Conservation (phyloP, 371 early-diverging fungal genomes). For the Apophysomyces ossiformis region DNA sequence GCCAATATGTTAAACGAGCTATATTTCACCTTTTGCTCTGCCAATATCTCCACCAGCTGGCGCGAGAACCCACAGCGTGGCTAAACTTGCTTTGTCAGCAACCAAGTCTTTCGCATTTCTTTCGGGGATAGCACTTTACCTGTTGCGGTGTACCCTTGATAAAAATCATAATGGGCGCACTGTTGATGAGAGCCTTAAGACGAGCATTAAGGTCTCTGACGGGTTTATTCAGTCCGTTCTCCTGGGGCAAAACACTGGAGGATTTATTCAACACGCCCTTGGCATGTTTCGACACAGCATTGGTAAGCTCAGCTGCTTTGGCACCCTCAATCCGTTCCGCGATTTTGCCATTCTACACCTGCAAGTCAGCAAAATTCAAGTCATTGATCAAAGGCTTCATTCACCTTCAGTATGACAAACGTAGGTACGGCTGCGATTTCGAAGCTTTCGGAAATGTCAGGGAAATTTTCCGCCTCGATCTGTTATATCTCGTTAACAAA, state of each 20-base stretch:
- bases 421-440: constrained; percentile 94
- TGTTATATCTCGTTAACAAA: constrained; percentile 22
- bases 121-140: constrained; percentile 25
- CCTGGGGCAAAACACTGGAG: constrained; percentile 34
- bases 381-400: not conserved
- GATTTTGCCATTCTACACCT: constrained; percentile 63
- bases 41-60: constrained; percentile 71
- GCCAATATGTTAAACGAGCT: constrained; percentile 89
- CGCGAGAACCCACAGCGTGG: constrained; percentile 82
- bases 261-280: constrained; percentile 55
- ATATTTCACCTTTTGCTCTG: constrained; percentile 71
- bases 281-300: constrained; percentile 73
- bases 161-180: constrained; percentile 85
- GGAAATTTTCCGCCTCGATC: constrained; percentile 92
- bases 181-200: constrained; percentile 70
- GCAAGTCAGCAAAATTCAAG: not conserved
- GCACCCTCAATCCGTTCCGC: constrained; percentile 88
- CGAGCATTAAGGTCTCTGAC: constrained; percentile 68
- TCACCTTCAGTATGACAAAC: constrained; percentile 82
- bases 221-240: constrained; percentile 26
- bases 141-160: constrained; percentile 92
- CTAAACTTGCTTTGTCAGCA: constrained; percentile 25
- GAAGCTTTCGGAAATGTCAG: constrained; percentile 84
- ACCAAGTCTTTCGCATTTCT: not conserved
- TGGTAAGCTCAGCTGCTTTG: constrained; percentile 81